Conservation (phyloP, 306 rosid genomes). For the Alnus glutinosa region DNA sequence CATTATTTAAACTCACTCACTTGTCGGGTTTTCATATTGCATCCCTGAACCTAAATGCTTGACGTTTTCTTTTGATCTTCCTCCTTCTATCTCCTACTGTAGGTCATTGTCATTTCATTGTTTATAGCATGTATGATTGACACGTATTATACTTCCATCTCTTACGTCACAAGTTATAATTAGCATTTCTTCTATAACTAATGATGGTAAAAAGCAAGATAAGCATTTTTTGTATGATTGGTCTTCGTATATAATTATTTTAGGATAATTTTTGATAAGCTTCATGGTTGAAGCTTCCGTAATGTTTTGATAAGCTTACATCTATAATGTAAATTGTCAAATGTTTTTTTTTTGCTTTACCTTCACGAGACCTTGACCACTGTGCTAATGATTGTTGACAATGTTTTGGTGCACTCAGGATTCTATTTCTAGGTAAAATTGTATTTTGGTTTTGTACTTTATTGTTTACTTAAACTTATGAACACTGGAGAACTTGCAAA, state of each 20-base stretch:
- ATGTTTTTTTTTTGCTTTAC: too few relatives aligned
- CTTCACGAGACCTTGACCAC: not conserved
- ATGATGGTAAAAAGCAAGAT: not conserved
- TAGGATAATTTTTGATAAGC: not conserved
- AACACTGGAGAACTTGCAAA: not conserved
- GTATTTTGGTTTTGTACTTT: slow-evolving; percentile 10
- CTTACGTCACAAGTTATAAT: not conserved
- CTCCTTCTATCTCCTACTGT: not conserved
- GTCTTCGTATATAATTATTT: not conserved
- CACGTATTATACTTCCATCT: not conserved
- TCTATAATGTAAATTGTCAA: not conserved
- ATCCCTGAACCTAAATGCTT: not conserved
- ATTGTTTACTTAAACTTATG: slow-evolving; percentile 1
- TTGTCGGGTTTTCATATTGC: not conserved
- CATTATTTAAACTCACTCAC: not conserved
- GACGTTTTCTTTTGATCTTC: not conserved
- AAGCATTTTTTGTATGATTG: not conserved
- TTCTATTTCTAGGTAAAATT: slow-evolving; percentile 1
- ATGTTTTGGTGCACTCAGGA: not conserved
- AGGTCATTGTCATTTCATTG: not conserved
- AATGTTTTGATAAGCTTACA: not conserved
- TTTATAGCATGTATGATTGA: not conserved
- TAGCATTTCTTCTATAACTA: not conserved
- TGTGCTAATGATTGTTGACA: not conserved
- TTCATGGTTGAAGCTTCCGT: not conserved